Evolutionary conservation across 2,329 filamentous ascomycete genomes (phyloP).

Genomic region (Cyanodermella asteris): DNA sequence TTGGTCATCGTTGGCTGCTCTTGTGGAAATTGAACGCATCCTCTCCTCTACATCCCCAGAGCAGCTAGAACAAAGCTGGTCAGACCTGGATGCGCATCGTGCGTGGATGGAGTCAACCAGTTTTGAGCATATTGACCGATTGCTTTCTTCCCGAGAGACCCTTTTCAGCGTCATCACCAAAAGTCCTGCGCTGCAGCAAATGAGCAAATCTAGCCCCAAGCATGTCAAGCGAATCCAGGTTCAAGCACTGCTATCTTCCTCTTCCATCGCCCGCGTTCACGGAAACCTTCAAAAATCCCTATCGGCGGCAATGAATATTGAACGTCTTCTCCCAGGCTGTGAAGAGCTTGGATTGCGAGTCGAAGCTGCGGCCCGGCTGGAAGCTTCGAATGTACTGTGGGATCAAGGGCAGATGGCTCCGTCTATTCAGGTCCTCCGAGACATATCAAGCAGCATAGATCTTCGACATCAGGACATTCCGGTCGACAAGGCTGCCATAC

Average conservation of each 20-base stretch:
- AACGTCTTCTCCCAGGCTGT: slow-evolving; percentile 50
- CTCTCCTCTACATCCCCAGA: slow-evolving; percentile 36
- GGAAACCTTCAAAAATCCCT: slow-evolving; percentile 69
- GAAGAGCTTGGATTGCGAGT: slow-evolving; percentile 50
- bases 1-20: no score
- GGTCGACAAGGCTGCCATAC: slow-evolving; percentile 53
- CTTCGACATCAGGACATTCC: slow-evolving; percentile 47
- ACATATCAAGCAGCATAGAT: slow-evolving; percentile 39
- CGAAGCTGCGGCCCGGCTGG: slow-evolving; percentile 54
- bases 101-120: slow-evolving; percentile 54
- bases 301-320: slow-evolving; percentile 65
- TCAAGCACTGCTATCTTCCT: slow-evolving; percentile 52
- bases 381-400: slow-evolving; percentile 80
- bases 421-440: slow-evolving; percentile 73
- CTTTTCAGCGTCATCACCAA: slow-evolving; percentile 60
- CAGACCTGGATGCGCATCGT: slow-evolving; percentile 41
- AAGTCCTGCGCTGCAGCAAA: slow-evolving; percentile 38
- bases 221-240: slow-evolving; percentile 53
- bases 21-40: slow-evolving; percentile 66
- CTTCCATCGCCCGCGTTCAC: slow-evolving; percentile 56
- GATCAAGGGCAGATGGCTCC: slow-evolving; percentile 75
- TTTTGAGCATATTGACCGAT: slow-evolving; percentile 45
- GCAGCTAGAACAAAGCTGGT: slow-evolving; percentile 40
- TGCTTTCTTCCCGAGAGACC: slow-evolving; percentile 66
- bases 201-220: slow-evolving; percentile 36